These are phyloP conservation scores for Excoecaria cochinchinensis DNA, from an alignment of 345 rosid species.

Conservation along the genomic window DNA sequence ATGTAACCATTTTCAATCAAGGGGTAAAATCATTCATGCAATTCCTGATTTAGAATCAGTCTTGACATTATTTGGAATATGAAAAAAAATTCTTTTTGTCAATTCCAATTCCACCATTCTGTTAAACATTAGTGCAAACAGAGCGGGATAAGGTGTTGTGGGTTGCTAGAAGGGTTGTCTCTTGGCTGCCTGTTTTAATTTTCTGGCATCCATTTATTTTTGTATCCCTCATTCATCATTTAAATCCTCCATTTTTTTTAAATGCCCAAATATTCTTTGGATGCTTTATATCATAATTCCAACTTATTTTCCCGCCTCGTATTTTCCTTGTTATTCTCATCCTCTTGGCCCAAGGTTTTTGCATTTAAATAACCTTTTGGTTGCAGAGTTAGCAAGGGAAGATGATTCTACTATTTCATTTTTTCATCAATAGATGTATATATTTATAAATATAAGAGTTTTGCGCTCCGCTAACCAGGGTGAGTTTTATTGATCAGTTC, in stretches of 20 bases:
- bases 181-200: background rate
- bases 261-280: background rate
- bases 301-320: background rate
- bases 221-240: slow-evolving; percentile 9
- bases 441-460: too few species aligned
- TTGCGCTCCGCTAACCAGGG: too few species aligned
- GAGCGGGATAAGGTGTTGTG: background rate
- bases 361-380: background rate
- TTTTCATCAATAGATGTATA: too few species aligned
- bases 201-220: slow-evolving; percentile 5
- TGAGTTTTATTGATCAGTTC: too few species aligned
- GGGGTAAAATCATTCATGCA: slow-evolving; percentile 41
- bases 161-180: background rate
- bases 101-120: background rate
- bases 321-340: background rate
- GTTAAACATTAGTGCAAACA: background rate
- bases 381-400: background rate
- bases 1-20: slow-evolving; percentile 35
- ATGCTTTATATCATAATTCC: background rate
- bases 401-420: background rate
- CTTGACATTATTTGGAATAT: slow-evolving; percentile 23
- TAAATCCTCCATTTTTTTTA: background rate
- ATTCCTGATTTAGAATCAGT: slow-evolving; percentile 34
- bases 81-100: slow-evolving; percentile 6
- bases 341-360: background rate